These are phyloP conservation scores for Nakazawaea holstii DNA, from an alignment of 805 yeast species.

Conservation along the genomic window DNA sequence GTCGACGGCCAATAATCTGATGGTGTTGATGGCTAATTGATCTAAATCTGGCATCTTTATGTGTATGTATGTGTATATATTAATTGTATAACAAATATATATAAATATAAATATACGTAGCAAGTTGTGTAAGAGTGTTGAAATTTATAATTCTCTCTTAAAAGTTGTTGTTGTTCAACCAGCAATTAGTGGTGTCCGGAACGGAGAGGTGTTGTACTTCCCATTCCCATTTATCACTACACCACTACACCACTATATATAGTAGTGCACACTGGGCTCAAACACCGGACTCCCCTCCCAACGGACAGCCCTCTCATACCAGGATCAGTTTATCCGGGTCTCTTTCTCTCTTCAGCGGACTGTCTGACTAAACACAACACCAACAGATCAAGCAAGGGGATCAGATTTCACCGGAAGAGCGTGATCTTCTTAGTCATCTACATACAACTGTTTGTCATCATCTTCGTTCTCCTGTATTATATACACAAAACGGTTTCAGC, in stretches of 20 bases:
- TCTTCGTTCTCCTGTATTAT: not conserved
- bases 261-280: too few species aligned
- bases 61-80: not conserved
- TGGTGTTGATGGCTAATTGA: slow-evolving; percentile 73
- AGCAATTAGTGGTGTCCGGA: not conserved
- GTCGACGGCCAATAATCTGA: slow-evolving; percentile 86
- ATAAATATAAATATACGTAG: not conserved
- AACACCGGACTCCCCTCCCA: too few species aligned
- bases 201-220: not conserved
- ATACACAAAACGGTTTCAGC: not conserved
- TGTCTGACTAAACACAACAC: too few species aligned
- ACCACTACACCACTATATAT: too few species aligned
- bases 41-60: slow-evolving; percentile 47
- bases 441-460: not conserved
- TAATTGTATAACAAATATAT: not conserved
- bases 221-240: too few species aligned
- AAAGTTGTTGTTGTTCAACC: too few species aligned
- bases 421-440: not conserved
- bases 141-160: too few species aligned
- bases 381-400: too few species aligned
- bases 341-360: not conserved
- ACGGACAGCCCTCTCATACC: not conserved
- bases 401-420: not conserved
- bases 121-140: not conserved
- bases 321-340: not conserved